Conservation (phyloP, 148 eudicot genomes). For the Vaccinium vitisidaea region DNA sequence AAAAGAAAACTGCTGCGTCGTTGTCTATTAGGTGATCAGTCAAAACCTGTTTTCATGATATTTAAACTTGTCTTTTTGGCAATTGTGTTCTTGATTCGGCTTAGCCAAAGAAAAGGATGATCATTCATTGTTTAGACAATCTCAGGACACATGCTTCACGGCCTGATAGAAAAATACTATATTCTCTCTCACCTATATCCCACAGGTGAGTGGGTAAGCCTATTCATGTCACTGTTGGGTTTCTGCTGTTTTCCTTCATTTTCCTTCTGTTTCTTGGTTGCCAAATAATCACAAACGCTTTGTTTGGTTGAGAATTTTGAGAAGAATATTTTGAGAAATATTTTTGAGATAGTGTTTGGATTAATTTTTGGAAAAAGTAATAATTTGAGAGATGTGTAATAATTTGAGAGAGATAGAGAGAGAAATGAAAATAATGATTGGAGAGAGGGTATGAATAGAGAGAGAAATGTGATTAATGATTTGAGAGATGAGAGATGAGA, state of each 20-base stretch:
- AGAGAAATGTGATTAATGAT: no score
- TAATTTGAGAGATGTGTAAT: no score
- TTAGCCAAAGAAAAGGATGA: no score
- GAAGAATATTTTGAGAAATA: no score
- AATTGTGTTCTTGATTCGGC: neutral
- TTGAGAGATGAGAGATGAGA: no score
- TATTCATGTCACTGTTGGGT: neutral
- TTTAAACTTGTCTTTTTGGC: neutral
- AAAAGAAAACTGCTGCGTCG: neutral
- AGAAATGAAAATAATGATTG: no score
- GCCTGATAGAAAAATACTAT: neutral
- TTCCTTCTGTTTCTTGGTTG: neutral
- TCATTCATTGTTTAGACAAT: neutral
- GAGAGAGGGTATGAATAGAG: no score
- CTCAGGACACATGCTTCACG: neutral
- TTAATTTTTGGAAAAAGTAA: no score
- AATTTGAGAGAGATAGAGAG: no score
- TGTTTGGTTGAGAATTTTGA: no score
- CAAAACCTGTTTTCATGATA: neutral
- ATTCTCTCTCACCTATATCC: neutral
- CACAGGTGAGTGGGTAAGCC: neutral
- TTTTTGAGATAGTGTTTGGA: no score
- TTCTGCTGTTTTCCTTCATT: neutral
- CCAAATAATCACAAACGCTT: no score
- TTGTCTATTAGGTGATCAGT: neutral